Base-by-base conservation (phyloP, 176 grass and related monocot species). In the Panicum miliaceum region DNA sequence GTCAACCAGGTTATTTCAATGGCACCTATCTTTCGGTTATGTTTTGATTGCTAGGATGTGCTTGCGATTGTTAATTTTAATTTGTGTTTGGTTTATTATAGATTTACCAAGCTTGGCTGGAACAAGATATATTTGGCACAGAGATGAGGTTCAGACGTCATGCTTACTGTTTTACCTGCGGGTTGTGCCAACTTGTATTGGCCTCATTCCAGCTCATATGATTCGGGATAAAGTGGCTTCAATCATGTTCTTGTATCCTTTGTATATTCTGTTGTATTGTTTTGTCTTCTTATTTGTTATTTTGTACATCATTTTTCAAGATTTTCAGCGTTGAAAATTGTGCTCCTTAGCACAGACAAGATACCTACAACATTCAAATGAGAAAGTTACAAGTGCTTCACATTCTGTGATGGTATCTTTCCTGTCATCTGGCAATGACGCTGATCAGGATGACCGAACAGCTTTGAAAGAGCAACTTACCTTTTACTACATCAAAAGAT, bases 391-490 rank as follows among this genome's bases (percentile, higher is more conserved):
- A 19, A 86, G 85, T 83, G 96, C 91, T 69, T 91, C 85, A 77
- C 93, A 98, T 87, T 98, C 96, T 13, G 86, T 98, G 50, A 86
- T 98, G 88, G 91, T 89, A 81, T 93, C 96, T 40, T 98, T 98
- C 79, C 53, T 90, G 47, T 95, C 93, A 76, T 98, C 93, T 40
- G 82, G 72, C 29, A 94, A 81, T 74, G 84, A 89, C 67, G 47
- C 74, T 58, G 89, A 95, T 67, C 79, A 86, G 48, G 90, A 95
- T 68, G 89, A 81, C 36, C 86, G 83, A 79, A 25, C 66, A 20
- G 67, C 50, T 94, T 85, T 98, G 84, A 98, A 98, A 87, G 93
- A 98, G 85, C 82, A 92, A 73, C 83, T 95, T 76, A 23, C 77
- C 62, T 95, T 95, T 86, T 91, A 94, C 61, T 98, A 98, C 84